These are phyloP conservation scores for Salix viminalis DNA, from an alignment of 345 rosid species.

Conservation along the genomic window DNA sequence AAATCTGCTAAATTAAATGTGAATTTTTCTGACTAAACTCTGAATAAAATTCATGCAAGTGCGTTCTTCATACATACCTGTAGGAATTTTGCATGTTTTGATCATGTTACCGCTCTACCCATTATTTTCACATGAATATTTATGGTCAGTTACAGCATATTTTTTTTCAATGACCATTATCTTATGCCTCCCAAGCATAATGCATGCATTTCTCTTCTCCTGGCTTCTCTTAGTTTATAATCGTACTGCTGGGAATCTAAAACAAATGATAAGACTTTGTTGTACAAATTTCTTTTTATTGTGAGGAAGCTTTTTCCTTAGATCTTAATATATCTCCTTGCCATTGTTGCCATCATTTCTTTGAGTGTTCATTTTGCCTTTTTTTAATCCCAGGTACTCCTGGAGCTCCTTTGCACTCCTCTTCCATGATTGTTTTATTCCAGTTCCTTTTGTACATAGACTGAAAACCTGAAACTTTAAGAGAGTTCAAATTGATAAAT, in stretches of 20 bases:
- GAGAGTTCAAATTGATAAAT: background rate
- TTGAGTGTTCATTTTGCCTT: background rate
- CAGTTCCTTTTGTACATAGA: background rate
- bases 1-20: background rate
- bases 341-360: background rate
- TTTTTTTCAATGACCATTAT: background rate
- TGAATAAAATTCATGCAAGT: background rate
- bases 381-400: too few species aligned
- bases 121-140: background rate
- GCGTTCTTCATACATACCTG: background rate
- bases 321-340: too few species aligned
- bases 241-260: background rate
- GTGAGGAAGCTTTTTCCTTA: background rate
- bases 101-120: background rate
- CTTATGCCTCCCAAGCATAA: background rate
- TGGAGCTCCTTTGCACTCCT: background rate
- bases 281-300: background rate
- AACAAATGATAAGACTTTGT: background rate
- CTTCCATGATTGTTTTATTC: background rate
- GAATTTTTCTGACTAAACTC: background rate
- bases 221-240: background rate
- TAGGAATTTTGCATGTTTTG: background rate
- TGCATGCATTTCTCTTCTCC: background rate
- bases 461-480: background rate
- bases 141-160: background rate